Evolutionary conservation across 1,139 yeast species (phyloP).

Genomic region (Diutina catenulata): DNA sequence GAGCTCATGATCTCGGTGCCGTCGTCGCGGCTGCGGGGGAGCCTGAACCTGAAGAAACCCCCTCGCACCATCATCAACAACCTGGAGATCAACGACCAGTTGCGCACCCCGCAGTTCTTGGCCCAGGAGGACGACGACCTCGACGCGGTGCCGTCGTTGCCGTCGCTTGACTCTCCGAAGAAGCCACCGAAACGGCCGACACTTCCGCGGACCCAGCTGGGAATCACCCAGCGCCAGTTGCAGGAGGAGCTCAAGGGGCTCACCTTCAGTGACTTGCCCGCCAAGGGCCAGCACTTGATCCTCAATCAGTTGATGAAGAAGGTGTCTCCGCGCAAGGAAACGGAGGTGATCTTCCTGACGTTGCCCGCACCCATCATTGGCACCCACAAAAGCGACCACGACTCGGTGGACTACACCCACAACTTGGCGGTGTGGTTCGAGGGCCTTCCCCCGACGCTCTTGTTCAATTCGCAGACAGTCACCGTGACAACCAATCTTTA

Average conservation of each 20-base stretch:
- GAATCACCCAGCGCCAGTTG: slow-evolving; percentile 24
- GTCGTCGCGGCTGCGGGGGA: no score
- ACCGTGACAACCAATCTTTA: slow-evolving; percentile 67
- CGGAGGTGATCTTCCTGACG: slow-evolving; percentile 68
- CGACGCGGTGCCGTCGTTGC: no score
- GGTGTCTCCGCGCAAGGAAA: slow-evolving; percentile 43
- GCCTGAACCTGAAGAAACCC: no score
- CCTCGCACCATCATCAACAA: slow-evolving; percentile 29
- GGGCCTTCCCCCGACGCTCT: slow-evolving; percentile 67
- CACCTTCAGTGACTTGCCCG: slow-evolving; percentile 77
- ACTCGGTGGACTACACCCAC: slow-evolving; percentile 62
- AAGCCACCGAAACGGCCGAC: neutral
- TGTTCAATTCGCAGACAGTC: slow-evolving; percentile 83
- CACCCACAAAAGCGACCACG: slow-evolving; percentile 58
- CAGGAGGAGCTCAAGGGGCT: slow-evolving; percentile 29
- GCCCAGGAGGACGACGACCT: slow-evolving; percentile 19
- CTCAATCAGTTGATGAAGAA: slow-evolving; percentile 70
- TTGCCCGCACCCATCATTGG: slow-evolving; percentile 82
- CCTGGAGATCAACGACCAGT: slow-evolving; percentile 26
- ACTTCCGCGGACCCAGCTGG: slow-evolving; percentile 6
- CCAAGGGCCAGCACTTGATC: slow-evolving; percentile 81
- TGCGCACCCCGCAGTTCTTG: slow-evolving; percentile 25
- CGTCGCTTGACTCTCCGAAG: neutral
- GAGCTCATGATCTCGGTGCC: no score
- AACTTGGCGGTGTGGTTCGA: slow-evolving; percentile 73